These are phyloP conservation scores for Trypanosoma avium DNA, from an alignment of 208 protist species.

Conservation along the genomic window DNA sequence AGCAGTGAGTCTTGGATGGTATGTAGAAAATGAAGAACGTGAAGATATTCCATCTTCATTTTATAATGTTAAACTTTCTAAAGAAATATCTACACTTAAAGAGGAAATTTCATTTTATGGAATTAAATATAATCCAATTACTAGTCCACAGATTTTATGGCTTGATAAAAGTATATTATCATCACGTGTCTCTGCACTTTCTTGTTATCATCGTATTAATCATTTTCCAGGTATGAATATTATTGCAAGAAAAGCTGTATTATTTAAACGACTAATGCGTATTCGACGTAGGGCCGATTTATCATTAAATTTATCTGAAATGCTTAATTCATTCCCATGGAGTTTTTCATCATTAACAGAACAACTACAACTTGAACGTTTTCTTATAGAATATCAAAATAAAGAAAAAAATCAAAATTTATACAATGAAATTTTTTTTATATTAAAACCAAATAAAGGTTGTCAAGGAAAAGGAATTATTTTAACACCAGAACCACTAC, in stretches of 20 bases:
- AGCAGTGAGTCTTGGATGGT: slow-evolving; percentile 57
- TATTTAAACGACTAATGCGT: slow-evolving; percentile 87
- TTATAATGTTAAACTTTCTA: slow-evolving; percentile 31
- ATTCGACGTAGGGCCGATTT: slow-evolving; percentile 27
- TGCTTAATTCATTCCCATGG: slow-evolving; percentile 33
- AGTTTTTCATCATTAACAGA: slow-evolving; percentile 60
- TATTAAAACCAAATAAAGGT: slow-evolving; percentile 86
- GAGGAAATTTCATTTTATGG: neutral
- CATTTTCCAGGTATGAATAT: slow-evolving; percentile 92
- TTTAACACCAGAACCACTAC: slow-evolving; percentile 51
- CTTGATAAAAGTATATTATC: slow-evolving; percentile 77
- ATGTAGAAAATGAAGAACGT: slow-evolving; percentile 46
- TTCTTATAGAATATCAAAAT: slow-evolving; percentile 3
- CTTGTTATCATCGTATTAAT: slow-evolving; percentile 87
- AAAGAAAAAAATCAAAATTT: slow-evolving; percentile 16
- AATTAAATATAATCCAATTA: slow-evolving; percentile 9
- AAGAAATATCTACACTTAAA: neutral
- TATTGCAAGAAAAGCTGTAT: slow-evolving; percentile 87
- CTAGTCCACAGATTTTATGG: slow-evolving; percentile 86
- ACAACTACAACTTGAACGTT: slow-evolving; percentile 30
- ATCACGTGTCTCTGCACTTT: slow-evolving; percentile 58
- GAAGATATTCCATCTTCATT: slow-evolving; percentile 40
- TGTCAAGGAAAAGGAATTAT: slow-evolving; percentile 84
- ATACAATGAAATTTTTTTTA: no score
- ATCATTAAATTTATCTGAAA: slow-evolving; percentile 2